Conservation (phyloP, 306 rosid species). For the Argentina anserina region DNA sequence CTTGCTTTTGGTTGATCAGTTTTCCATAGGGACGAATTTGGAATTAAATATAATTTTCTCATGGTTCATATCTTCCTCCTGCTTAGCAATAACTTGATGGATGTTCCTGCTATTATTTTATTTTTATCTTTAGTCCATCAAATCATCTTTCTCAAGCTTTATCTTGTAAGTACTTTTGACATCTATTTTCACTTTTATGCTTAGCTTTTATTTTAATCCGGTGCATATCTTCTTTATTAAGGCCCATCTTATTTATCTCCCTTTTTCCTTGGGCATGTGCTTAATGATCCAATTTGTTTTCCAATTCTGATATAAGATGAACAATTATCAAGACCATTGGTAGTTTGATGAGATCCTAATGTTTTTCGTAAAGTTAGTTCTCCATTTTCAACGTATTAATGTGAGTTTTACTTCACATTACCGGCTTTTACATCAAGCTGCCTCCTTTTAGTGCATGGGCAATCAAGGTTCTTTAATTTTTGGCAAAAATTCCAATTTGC, state of each 20-base stretch:
- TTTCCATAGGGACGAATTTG: slow-evolving; percentile 15
- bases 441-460: background rate
- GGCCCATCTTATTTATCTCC: background rate
- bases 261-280: background rate
- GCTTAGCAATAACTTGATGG: slow-evolving; percentile 11
- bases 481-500: too few relatives aligned
- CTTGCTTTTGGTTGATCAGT: slow-evolving; percentile 14
- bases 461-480: background rate
- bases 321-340: background rate
- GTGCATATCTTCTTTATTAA: background rate
- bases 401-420: background rate
- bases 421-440: background rate
- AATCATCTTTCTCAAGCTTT: background rate
- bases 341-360: background rate
- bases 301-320: background rate
- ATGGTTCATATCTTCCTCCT: background rate
- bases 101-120: background rate
- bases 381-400: background rate
- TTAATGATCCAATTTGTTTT: background rate
- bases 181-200: slow-evolving; percentile 3
- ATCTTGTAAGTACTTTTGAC: slow-evolving; percentile 8
- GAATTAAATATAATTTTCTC: slow-evolving; percentile 7
- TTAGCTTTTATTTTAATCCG: background rate
- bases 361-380: background rate
- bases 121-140: background rate